Conservation (phyloP, 805 yeast genomes). For the Vanderwaltozyma verrucispora region DNA sequence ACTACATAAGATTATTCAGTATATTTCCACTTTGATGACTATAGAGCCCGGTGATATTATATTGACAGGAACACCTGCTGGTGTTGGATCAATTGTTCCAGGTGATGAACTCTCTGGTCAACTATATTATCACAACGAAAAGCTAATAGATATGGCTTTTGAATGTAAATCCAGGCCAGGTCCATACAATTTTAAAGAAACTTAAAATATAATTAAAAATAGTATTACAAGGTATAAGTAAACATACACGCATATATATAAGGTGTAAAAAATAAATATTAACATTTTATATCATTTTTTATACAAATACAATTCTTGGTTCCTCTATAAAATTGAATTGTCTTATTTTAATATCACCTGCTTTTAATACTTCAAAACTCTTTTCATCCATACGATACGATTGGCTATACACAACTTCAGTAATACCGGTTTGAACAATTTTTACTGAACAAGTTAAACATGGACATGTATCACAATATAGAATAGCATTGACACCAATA, state of each 20-base stretch:
- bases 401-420: conserved; percentile 87
- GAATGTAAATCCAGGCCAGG: conserved; percentile 43
- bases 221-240: neutral
- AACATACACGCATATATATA: no score
- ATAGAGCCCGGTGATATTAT: conserved; percentile 83
- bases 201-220: conserved; percentile 16
- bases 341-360: conserved; percentile 65
- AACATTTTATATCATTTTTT: neutral
- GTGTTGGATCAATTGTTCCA: conserved; percentile 76
- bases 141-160: conserved; percentile 37
- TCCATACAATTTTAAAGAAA: conserved; percentile 43
- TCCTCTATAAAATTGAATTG: conserved; percentile 35
- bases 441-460: conserved; percentile 93
- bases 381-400: conserved; percentile 83
- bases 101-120: conserved; percentile 72
- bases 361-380: conserved; percentile 59
- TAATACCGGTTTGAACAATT: conserved; percentile 85
- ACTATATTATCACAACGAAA: conserved; percentile 44
- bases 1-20: conserved; percentile 66
- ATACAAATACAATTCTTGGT: conserved; percentile 18
- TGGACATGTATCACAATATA: conserved; percentile 96
- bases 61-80: conserved; percentile 95
- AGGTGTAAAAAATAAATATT: no score
- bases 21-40: conserved; percentile 85
- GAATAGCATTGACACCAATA: conserved; percentile 47